These are phyloP conservation scores for Saccharomycopsis malanga DNA, from an alignment of 805 yeast genomes.

Conservation along the genomic window DNA sequence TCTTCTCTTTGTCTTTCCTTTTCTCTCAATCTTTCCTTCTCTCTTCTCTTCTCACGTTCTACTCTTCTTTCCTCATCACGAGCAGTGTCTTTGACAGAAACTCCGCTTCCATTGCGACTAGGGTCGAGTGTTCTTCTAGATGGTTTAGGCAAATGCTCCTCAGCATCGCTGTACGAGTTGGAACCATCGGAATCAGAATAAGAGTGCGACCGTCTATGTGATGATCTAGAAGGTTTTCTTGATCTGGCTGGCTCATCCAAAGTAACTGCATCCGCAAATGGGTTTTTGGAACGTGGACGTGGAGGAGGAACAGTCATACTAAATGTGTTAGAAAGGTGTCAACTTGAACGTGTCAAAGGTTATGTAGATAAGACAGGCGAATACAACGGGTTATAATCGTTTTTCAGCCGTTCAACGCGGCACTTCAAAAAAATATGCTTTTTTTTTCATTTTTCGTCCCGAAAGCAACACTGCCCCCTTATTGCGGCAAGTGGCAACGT, in stretches of 20 bases:
- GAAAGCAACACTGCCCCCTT: too few species aligned
- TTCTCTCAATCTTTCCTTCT: constrained; percentile 5
- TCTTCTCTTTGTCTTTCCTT: too few species aligned
- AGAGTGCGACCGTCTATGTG: constrained; percentile 1
- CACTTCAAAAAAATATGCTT: too few species aligned
- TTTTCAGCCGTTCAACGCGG: too few species aligned
- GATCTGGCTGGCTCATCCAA: constrained; percentile 8
- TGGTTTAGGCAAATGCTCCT: background rate
- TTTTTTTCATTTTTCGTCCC: too few species aligned
- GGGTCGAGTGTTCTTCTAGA: constrained; percentile 7
- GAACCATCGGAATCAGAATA: constrained; percentile 9
- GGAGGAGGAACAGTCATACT: constrained; percentile 15
- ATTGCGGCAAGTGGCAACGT: too few species aligned
- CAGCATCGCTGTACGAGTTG: background rate
- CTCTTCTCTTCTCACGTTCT: constrained; percentile 4
- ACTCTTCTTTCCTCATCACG: constrained; percentile 13
- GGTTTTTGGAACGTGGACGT: constrained; percentile 20
- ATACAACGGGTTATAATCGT: too few species aligned
- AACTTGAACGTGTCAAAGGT: too few species aligned
- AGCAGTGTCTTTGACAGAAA: background rate
- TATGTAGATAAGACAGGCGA: too few species aligned
- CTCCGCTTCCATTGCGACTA: background rate
- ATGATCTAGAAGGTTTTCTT: background rate
- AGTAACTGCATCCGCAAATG: constrained; percentile 19
- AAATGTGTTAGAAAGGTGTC: constrained; percentile 10